These are phyloP conservation scores for Macadamia tetraphylla DNA, from an alignment of 164 flowering plant genomes.

Conservation along the genomic window DNA sequence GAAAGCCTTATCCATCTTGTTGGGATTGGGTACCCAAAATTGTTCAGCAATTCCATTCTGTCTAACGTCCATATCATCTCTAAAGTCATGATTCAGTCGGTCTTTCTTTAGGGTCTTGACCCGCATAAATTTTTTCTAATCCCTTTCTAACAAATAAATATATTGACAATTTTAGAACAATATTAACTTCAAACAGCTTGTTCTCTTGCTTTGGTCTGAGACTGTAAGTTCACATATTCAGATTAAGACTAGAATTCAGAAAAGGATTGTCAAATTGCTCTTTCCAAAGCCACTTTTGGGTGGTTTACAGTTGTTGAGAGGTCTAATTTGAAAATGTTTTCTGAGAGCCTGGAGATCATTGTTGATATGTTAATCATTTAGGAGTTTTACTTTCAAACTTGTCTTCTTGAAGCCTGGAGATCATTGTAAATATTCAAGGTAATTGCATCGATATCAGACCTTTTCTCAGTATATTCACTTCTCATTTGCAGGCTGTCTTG, in stretches of 20 bases:
- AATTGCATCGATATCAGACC: neutral
- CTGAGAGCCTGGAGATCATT: neutral
- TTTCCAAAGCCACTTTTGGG: neutral
- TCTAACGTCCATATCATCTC: no score
- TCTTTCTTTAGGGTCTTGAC: no score
- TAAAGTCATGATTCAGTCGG: no score
- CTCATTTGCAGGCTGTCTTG: constrained; percentile 54
- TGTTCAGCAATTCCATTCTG: no score
- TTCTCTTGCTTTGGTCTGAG: neutral
- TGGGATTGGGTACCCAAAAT: no score
- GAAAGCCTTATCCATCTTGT: no score
- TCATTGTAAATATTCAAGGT: neutral
- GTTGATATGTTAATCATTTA: neutral
- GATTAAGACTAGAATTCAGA: neutral
- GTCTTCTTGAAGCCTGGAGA: neutral
- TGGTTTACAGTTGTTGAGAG: neutral
- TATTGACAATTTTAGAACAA: neutral
- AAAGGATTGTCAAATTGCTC: neutral
- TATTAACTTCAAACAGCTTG: neutral
- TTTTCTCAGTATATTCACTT: neutral
- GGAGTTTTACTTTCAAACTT: neutral
- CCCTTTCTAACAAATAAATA: no score
- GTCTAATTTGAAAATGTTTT: neutral
- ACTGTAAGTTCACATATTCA: neutral
- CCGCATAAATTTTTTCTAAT: no score